Percentiles rank a stretch among this genome's conserved stretches.
Conservation (phyloP, 352 stramenopile genomes). For the Globisporangium splendens region DNA sequence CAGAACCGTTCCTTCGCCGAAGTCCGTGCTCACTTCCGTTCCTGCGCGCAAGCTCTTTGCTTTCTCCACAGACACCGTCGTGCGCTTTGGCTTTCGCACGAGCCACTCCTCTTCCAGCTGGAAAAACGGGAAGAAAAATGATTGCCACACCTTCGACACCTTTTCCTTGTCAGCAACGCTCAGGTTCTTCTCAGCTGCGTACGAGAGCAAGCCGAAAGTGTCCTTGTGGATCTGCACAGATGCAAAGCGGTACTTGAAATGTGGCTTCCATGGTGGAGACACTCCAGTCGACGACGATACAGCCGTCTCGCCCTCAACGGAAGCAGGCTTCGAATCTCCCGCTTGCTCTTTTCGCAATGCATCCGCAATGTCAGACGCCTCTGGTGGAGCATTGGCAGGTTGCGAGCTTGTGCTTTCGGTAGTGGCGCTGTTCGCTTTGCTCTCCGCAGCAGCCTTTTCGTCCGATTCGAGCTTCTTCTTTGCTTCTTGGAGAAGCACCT, state of each 20-base stretch:
- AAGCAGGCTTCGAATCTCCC: neutral
- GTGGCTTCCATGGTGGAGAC: conserved; percentile 45
- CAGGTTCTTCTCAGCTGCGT: conserved; percentile 81
- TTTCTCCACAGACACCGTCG: conserved; percentile 59
- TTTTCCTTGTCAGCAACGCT: conserved; percentile 81
- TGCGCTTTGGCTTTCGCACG: conserved; percentile 67
- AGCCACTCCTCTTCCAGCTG: conserved; percentile 82
- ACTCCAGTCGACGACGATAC: conserved; percentile 5
- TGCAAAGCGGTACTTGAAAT: conserved; percentile 72
- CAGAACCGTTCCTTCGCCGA: conserved; percentile 78
- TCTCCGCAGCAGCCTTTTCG: conserved; percentile 34
- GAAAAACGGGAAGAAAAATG: conserved; percentile 86
- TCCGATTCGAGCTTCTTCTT: conserved; percentile 80
- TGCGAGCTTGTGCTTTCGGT: conserved; percentile 1
- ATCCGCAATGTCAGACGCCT: conserved; percentile 56
- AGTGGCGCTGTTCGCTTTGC: conserved; percentile 22
- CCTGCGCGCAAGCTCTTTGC: conserved; percentile 58
- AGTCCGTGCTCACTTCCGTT: conserved; percentile 76
- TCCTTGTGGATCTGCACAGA: conserved; percentile 86
- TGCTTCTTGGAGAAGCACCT: conserved; percentile 88
- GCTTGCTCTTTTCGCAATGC: conserved; percentile 59
- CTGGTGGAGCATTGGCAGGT: conserved; percentile 32
- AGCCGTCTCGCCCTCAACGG: conserved; percentile 5
- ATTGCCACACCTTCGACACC: conserved; percentile 79
- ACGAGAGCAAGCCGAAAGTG: conserved; percentile 70